Base-by-base conservation (phyloP, 495 filamentous ascomycete species). In the Staphylotrichum longicolle region DNA sequence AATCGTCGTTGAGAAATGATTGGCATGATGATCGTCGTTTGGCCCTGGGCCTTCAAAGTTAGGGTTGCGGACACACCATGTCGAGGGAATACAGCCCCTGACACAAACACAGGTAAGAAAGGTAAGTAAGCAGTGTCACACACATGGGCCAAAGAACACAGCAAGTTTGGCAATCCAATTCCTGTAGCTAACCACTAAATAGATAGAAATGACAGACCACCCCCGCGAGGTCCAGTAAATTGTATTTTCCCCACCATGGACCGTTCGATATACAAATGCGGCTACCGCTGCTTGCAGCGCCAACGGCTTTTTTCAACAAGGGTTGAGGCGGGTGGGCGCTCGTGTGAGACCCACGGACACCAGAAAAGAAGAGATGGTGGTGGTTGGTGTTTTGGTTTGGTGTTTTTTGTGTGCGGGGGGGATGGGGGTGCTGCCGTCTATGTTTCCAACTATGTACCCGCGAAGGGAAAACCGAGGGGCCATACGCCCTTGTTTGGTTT, bases 231-330 rank as follows among this genome's bases (percentile, higher is more conserved):
- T 48, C 58, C 58, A 27, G 20, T 27, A 27, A 27, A 27, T 54
- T 33, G 8, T 60, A 35, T 54, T 54, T 42, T 47, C 48, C 34
- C 58, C 58, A 49, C 42, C 57, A 10, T n/a, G 58, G 51, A 54
- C 42, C 33, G 14, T 15, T 33, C 20, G 50, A 54, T 46, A 49
- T 50, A 61, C 50, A 61, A 54, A 60, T 54, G 58, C 42, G 58
- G 10, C 47, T 40, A 54, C 48, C 27, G 4, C 10, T 34, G 27
- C 20, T 15, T 27, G 57, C 46, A 52, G 49, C 57, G 40, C 39
- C 30, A 53, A 27, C 1, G 20, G 20, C 20, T 27, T 27, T 27
- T 27, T 27, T 27, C 0, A 27, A 27, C 20, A 27, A 27, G 20
- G 20, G 20, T 27, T 27, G 20, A 27, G 20, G 20, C 20, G 20